Base-by-base conservation (phyloP, 768 basidiomycete genomes). In the Psilocybe azurescens region DNA sequence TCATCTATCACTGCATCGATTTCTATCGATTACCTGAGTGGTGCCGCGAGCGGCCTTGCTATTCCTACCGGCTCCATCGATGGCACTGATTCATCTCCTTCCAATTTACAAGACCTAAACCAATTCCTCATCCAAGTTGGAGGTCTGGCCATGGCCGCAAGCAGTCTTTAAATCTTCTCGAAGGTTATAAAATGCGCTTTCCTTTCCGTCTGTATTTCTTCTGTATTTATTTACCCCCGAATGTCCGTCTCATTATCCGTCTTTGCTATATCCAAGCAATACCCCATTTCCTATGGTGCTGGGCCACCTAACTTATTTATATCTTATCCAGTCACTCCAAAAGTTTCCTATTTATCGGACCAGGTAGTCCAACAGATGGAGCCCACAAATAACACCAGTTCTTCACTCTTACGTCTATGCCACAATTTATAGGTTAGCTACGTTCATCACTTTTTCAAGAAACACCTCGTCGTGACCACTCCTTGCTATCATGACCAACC, bases 111-210 rank as follows among this genome's bases (percentile, higher is more conserved):
- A 14, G 57, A 47, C 24, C 62, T 83, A 16, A 74, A 76, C 53
- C 58, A 75, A 51, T 69, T 74, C 20, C 20, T 83, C 36, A 57
- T 82, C 44, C 70, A 69, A 20, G 18, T 83, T 16, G 79, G 73
- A 5, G 73, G 69, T 9, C 44, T 80, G 38, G 66, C 70, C 30
- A 65, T 72, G 24, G 71, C 72, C 48, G 76, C 70, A 29, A 70
- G 67, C 29, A 60, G 68, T 6, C 16, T 67, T 24, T 58, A 62
- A 52, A 44, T 44, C 11, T 5, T 44, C n/a, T 44, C 14, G 41
- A 16, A 13, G 14, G 8, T 16, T 44, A 13, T 44, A 14, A 13
- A 44, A 8, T 13, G 41, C 41, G 10, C 14, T 44, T n/a, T 44
- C 33, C 41, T 44, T n/a, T 44, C 14, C 14, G 41, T n/a, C 5